These are phyloP conservation scores for Cercospora sp. DNA, from an alignment of 2,329 filamentous ascomycete species.

Conservation along the genomic window DNA sequence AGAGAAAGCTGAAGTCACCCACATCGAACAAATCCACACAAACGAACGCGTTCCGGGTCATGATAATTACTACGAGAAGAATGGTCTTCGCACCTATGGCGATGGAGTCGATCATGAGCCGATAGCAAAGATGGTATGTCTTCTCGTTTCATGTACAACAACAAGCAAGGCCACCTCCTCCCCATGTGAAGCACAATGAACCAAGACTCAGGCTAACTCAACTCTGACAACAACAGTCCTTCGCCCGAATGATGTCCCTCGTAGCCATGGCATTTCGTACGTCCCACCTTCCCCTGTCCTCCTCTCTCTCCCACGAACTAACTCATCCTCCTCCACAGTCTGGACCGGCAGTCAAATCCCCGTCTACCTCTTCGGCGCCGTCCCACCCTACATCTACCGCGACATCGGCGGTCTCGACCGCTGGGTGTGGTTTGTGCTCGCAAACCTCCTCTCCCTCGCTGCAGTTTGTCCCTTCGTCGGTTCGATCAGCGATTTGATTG, in stretches of 20 bases:
- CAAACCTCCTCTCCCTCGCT: conserved; percentile 57
- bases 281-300: background rate
- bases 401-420: conserved; percentile 28
- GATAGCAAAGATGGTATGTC: conserved; percentile 28
- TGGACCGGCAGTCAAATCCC: conserved; percentile 64
- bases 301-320: background rate
- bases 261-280: conserved; percentile 3
- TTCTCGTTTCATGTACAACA: background rate
- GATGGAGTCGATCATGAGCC: conserved; percentile 42
- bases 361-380: conserved; percentile 49
- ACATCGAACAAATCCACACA: conserved; percentile 42
- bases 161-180: background rate
- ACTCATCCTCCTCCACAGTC: conserved; percentile 32
- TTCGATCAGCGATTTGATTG: conserved; percentile 62
- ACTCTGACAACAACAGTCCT: background rate
- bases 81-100: conserved; percentile 49
- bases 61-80: conserved; percentile 41
- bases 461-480: conserved; percentile 65
- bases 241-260: conserved; percentile 1
- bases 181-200: too few species aligned
- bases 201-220: too few species aligned
- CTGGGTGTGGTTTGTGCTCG: conserved; percentile 50
- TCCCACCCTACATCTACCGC: conserved; percentile 29
- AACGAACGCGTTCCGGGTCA: conserved; percentile 40
- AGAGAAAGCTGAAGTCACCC: conserved; percentile 20